phyloP scores from a whole-genome alignment of 208 protist species.

The Crithidia brevicula region DNA sequence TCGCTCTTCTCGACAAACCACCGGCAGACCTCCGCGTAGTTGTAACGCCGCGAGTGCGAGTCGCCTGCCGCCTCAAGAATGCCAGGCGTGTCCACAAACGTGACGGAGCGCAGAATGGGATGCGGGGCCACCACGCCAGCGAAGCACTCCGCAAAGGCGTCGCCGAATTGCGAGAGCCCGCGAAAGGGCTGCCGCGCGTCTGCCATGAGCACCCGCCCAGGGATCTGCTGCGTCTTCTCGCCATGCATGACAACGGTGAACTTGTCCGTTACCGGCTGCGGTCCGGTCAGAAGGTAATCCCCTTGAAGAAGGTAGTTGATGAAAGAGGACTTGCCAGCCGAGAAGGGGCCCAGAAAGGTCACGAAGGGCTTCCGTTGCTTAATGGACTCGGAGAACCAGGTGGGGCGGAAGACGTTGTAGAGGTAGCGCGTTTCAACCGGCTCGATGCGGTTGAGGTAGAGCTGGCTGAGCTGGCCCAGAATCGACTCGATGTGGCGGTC shows the following conservation, averaged over 20 bases:
- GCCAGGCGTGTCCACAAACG: conserved; percentile 97
- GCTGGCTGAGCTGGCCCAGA: conserved; percentile 47
- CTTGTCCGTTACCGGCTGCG: conserved; percentile 95
- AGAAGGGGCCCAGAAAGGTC: conserved; percentile 90
- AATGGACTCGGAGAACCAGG: conserved; percentile 76
- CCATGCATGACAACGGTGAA: conserved; percentile 96
- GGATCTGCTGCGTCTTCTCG: conserved; percentile 72
- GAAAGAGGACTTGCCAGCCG: conserved; percentile 94
- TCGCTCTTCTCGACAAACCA: conserved; percentile 96
- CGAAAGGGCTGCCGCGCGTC: conserved; percentile 91
- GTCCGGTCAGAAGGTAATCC: conserved; percentile 88
- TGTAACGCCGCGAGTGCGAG: conserved; percentile 67
- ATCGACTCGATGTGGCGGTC: conserved; percentile 68
- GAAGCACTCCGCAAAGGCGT: conserved; percentile 89
- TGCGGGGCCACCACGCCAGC: conserved; percentile 69
- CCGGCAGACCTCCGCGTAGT: conserved; percentile 77
- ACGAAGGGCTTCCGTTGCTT: conserved; percentile 81
- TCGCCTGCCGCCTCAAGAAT: conserved; percentile 93
- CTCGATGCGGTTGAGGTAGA: conserved; percentile 64
- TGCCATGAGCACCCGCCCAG: conserved; percentile 87
- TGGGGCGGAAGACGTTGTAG: conserved; percentile 67
- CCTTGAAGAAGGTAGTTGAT: conserved; percentile 93
- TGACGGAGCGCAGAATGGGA: conserved; percentile 92
- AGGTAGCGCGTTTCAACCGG: conserved; percentile 73
- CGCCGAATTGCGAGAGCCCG: conserved; percentile 87